Percentiles rank a stretch among this genome's conserved stretches.
These are phyloP conservation scores for Podospora anserina DNA, from an alignment of 495 filamentous ascomycete species.

Conservation along the genomic window DNA sequence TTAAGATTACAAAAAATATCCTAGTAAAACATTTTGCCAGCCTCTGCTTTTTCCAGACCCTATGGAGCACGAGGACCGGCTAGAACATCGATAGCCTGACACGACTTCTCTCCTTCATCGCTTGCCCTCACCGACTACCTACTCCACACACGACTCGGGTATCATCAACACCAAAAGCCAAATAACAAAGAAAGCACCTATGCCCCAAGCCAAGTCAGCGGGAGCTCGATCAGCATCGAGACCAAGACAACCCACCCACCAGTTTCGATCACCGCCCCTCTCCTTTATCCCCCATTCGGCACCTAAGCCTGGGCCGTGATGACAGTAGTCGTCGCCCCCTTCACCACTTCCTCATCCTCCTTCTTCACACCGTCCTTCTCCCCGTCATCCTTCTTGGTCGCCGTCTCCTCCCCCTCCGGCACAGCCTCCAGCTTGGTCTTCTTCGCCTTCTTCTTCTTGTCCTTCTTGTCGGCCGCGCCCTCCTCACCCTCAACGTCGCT, in stretches of 20 bases:
- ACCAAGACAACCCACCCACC: background rate
- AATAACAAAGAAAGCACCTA: background rate
- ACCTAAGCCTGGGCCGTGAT: constrained; percentile 1
- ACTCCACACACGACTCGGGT: background rate
- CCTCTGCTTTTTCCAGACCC: background rate
- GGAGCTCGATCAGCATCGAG: background rate
- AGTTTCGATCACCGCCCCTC: background rate
- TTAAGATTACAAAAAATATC: background rate
- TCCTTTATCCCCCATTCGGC: background rate
- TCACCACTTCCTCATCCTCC: background rate
- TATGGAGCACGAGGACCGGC: background rate
- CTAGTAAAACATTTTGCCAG: background rate
- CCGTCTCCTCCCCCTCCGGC: background rate
- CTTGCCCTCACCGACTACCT: background rate
- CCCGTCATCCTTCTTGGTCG: background rate
- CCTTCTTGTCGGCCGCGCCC: constrained; percentile 1
- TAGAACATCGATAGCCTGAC: background rate
- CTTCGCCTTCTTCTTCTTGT: constrained; percentile 3
- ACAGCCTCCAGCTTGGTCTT: constrained; percentile 1
- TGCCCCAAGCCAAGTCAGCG: background rate
- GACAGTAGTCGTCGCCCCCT: background rate
- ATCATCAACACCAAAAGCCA: constrained; percentile 5
- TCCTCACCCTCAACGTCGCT: background rate
- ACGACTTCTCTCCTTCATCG: background rate
- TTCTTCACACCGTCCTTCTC: background rate